Conservation (phyloP, 192 early-diverging fungal genomes). For the Backusella circina region DNA sequence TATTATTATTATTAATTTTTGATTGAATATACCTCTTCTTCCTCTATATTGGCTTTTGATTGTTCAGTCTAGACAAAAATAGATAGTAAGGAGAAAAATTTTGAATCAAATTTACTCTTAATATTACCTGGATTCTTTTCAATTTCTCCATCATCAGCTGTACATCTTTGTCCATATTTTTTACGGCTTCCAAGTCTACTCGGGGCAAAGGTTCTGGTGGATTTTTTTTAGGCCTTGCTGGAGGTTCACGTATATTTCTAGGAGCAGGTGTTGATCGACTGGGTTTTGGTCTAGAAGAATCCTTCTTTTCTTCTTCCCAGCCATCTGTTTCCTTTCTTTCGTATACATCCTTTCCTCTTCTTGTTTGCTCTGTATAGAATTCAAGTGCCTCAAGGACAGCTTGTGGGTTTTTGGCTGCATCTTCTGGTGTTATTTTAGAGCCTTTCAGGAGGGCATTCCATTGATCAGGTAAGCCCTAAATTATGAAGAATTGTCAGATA, state of each 20-base stretch:
- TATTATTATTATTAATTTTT: not conserved
- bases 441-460: conserved; percentile 93
- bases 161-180: conserved; percentile 12
- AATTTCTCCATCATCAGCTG: conserved; percentile 17
- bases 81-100: not conserved
- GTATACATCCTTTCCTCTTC: conserved; percentile 29
- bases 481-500: not conserved
- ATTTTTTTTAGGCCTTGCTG: not conserved
- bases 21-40: not conserved
- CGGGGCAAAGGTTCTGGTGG: not conserved
- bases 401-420: conserved; percentile 97
- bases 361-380: conserved; percentile 91
- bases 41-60: not conserved
- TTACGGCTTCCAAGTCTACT: not conserved
- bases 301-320: conserved; percentile 4
- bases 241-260: conserved; percentile 26
- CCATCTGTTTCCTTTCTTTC: conserved; percentile 4
- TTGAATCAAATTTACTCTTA: not conserved
- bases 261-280: conserved; percentile 28
- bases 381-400: conserved; percentile 96
- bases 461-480: conserved; percentile 87
- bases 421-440: conserved; percentile 94
- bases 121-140: conserved; percentile 8
- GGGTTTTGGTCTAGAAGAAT: conserved; percentile 8
- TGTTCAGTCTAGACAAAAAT: not conserved